Evolutionary conservation across 495 filamentous ascomycete species (phyloP).

Genomic region (Alectoria sarmentosa): DNA sequence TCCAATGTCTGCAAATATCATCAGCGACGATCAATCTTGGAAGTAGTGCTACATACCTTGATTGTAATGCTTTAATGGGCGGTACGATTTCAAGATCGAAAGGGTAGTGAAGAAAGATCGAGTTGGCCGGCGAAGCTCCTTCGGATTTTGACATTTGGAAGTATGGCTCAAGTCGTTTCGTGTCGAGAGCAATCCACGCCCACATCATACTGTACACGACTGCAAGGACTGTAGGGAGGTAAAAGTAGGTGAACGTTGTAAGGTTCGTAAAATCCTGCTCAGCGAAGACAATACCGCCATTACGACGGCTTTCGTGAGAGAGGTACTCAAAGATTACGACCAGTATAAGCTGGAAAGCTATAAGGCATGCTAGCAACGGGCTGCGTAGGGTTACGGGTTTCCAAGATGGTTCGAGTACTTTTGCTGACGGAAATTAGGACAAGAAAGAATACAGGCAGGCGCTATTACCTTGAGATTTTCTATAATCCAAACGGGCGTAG

Average conservation of each 20-base stretch:
- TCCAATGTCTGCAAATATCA: slow-evolving; percentile 34
- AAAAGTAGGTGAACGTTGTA: slow-evolving; percentile 36
- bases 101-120: slow-evolving; percentile 42
- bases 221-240: slow-evolving; percentile 59
- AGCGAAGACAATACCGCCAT: slow-evolving; percentile 36
- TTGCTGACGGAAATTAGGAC: background rate
- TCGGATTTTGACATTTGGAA: slow-evolving; percentile 57
- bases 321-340: slow-evolving; percentile 32
- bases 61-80: slow-evolving; percentile 35
- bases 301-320: slow-evolving; percentile 18
- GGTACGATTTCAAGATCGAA: slow-evolving; percentile 42
- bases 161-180: slow-evolving; percentile 66
- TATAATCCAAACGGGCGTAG: background rate
- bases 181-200: slow-evolving; percentile 68
- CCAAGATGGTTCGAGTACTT: slow-evolving; percentile 19
- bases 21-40: background rate
- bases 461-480: background rate
- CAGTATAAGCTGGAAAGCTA: slow-evolving; percentile 26
- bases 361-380: slow-evolving; percentile 29
- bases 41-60: slow-evolving; percentile 26
- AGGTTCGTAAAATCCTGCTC: slow-evolving; percentile 21
- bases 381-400: slow-evolving; percentile 33
- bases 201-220: slow-evolving; percentile 68
- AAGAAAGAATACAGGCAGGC: background rate
- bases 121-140: slow-evolving; percentile 35